Evolutionary conservation across 2,329 filamentous ascomycete species (phyloP).

Genomic region (Berkeleyomyces rouxiae): DNA sequence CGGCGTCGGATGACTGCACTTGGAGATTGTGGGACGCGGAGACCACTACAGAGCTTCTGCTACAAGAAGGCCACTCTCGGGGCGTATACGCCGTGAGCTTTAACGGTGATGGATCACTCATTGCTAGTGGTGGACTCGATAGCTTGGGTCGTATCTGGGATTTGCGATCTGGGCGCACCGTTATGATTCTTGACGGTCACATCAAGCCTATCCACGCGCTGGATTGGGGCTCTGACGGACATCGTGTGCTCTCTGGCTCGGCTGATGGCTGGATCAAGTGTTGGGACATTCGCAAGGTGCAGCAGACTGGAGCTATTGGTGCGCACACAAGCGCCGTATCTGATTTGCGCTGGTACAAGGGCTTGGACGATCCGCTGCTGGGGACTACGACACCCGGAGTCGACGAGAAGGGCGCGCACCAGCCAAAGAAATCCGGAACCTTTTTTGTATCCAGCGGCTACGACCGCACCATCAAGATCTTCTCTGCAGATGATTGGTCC

Average conservation of each 20-base stretch:
- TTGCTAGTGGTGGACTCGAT: conserved; percentile 85
- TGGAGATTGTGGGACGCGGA: conserved; percentile 94
- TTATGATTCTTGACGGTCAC: conserved; percentile 80
- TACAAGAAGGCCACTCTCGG: conserved; percentile 88
- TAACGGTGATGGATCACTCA: conserved; percentile 75
- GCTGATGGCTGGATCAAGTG: conserved; percentile 94
- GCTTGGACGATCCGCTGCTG: conserved; percentile 54
- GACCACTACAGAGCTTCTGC: conserved; percentile 63
- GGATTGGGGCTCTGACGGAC: conserved; percentile 82
- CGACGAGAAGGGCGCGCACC: conserved; percentile 46
- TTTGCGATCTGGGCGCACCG: conserved; percentile 73
- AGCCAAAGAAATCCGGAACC: conserved; percentile 74
- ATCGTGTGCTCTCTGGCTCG: conserved; percentile 82
- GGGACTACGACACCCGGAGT: conserved; percentile 38
- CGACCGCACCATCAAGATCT: conserved; percentile 88
- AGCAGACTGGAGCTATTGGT: conserved; percentile 67
- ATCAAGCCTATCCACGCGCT: conserved; percentile 87
- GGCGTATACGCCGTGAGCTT: conserved; percentile 86
- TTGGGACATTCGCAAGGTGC: conserved; percentile 88
- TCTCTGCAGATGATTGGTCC: conserved; percentile 92
- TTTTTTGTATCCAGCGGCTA: conserved; percentile 87
- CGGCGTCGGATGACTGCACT: conserved; percentile 87
- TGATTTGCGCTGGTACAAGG: conserved; percentile 87
- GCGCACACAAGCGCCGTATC: conserved; percentile 85
- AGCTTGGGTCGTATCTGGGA: conserved; percentile 95